phyloP scores from a whole-genome alignment of 2,329 filamentous ascomycete genomes.

The Aspergillus texensis region DNA sequence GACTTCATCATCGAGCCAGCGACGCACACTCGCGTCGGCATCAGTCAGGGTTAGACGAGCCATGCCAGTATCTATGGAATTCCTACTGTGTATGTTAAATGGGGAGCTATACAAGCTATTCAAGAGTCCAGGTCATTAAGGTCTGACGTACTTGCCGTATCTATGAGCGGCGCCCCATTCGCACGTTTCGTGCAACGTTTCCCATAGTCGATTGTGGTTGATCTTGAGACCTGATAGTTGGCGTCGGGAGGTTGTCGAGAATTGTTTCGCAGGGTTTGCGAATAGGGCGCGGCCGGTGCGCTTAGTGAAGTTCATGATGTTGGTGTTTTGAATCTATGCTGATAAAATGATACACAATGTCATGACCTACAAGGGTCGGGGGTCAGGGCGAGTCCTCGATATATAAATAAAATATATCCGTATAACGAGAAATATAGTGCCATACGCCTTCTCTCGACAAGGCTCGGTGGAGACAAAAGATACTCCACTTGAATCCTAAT shows the following conservation, averaged over 20 bases:
- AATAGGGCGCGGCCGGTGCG: not conserved
- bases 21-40: constrained; percentile 65
- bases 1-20: constrained; percentile 69
- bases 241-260: constrained; percentile 1
- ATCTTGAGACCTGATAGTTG: constrained; percentile 28
- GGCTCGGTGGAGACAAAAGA: not conserved
- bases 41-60: constrained; percentile 69
- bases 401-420: not conserved
- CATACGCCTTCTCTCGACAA: constrained; percentile 7
- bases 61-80: constrained; percentile 59
- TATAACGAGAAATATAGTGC: not conserved
- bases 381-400: not conserved
- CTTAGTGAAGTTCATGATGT: constrained; percentile 5
- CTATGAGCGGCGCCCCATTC: constrained; percentile 34
- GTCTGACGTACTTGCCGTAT: constrained; percentile 30
- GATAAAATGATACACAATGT: not conserved
- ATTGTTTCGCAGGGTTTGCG: not conserved
- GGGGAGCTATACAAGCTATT: not conserved
- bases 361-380: not conserved
- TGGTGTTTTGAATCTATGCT: not conserved
- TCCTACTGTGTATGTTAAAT: constrained; percentile 13
- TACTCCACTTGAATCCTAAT: not conserved
- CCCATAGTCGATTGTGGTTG: constrained; percentile 31
- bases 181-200: constrained; percentile 35
- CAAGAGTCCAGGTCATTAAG: not conserved